These are phyloP conservation scores for Penicillium angulare DNA, from an alignment of 495 filamentous ascomycete genomes.

Conservation along the genomic window DNA sequence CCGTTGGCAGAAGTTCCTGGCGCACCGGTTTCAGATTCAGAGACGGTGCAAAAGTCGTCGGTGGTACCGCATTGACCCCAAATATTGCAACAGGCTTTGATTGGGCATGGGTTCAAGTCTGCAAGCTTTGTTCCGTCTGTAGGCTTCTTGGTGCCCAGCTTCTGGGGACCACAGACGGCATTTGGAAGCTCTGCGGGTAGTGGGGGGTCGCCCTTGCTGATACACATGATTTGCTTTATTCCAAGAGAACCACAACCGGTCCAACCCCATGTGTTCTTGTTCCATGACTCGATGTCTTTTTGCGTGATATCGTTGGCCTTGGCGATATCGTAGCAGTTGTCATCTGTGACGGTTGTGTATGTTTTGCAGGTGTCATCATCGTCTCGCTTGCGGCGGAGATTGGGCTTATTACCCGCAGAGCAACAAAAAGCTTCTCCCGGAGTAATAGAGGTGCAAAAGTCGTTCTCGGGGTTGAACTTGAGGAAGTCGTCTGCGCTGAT, in stretches of 20 bases:
- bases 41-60: slow-evolving; percentile 11
- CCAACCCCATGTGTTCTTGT: slow-evolving; percentile 1
- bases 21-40: neutral
- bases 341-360: neutral
- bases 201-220: slow-evolving; percentile 5
- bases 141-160: neutral
- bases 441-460: neutral
- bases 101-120: slow-evolving; percentile 19
- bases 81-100: slow-evolving; percentile 31
- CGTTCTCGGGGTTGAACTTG: neutral
- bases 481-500: neutral
- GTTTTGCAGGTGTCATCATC: neutral
- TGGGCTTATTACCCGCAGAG: neutral
- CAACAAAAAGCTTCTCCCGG: neutral
- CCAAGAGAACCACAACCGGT: neutral
- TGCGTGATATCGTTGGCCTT: neutral
- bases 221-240: neutral
- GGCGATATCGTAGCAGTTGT: neutral
- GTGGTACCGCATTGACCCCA: slow-evolving; percentile 19
- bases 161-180: neutral
- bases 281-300: neutral
- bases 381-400: neutral
- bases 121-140: neutral
- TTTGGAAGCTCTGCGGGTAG: neutral
- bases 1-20: too few species aligned